Percentiles rank a stretch among this genome's conserved stretches.
Evolutionary conservation across 1,284 basidiomycete genomes (phyloP).

Genomic region (Austroboletus niveus): DNA sequence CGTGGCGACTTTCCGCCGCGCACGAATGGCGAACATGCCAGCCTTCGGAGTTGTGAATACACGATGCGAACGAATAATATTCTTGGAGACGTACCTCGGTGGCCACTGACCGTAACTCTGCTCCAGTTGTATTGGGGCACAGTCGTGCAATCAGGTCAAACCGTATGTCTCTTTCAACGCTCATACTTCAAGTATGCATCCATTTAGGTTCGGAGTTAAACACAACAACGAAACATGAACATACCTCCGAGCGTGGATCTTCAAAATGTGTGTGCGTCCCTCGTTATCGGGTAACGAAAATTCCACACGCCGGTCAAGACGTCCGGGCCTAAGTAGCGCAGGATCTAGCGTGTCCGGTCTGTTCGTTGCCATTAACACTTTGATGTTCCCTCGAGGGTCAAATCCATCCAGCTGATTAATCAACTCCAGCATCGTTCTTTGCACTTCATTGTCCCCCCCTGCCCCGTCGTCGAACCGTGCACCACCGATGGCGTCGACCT

Average conservation of each 20-base stretch:
- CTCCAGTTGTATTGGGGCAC: slow-evolving; percentile 98
- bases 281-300: slow-evolving; percentile 96
- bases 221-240: slow-evolving; percentile 4
- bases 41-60: slow-evolving; percentile 48
- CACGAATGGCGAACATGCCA: slow-evolving; percentile 99
- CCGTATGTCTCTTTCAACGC: slow-evolving; percentile 94
- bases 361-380: slow-evolving; percentile 99
- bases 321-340: slow-evolving; percentile 92
- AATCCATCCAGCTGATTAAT: slow-evolving; percentile 99
- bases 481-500: slow-evolving; percentile 96
- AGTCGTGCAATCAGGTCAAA: slow-evolving; percentile 97
- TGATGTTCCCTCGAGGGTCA: slow-evolving; percentile 98
- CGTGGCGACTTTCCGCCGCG: slow-evolving; percentile 93
- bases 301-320: slow-evolving; percentile 94
- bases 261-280: slow-evolving; percentile 94
- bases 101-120: slow-evolving; percentile 93
- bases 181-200: slow-evolving; percentile 68
- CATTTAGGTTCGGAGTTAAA: slow-evolving; percentile 6
- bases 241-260: slow-evolving; percentile 91
- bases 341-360: slow-evolving; percentile 99
- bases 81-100: slow-evolving; percentile 70
- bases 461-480: slow-evolving; percentile 99
- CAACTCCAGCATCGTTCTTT: slow-evolving; percentile 99
- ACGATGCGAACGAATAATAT: slow-evolving; percentile 1
- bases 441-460: slow-evolving; percentile 98